Conservation (phyloP, 23 red algal genomes). For the Gracilaria gracilis region DNA sequence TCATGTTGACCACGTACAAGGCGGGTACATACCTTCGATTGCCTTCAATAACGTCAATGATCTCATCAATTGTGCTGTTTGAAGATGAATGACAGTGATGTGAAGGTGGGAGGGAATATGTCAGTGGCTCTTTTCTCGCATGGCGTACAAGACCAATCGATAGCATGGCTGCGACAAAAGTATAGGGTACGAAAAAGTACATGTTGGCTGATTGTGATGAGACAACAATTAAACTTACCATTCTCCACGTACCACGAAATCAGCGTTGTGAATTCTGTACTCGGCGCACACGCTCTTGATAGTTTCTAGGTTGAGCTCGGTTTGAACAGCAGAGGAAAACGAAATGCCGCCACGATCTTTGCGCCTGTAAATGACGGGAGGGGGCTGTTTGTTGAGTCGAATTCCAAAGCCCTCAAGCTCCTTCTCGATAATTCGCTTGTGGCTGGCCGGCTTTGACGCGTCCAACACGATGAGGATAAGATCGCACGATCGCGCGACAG, state of each 20-base stretch:
- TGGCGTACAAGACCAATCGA: neutral
- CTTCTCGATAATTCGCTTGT: conserved; percentile 91
- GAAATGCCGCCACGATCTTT: conserved; percentile 96
- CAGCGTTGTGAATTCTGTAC: conserved; percentile 96
- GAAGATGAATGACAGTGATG: neutral
- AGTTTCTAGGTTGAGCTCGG: conserved; percentile 69
- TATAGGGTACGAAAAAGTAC: neutral
- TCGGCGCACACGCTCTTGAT: conserved; percentile 87
- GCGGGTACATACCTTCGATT: conserved; percentile 94
- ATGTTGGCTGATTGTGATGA: neutral
- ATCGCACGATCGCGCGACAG: conserved; percentile 94
- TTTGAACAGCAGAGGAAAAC: conserved; percentile 86
- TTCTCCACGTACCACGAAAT: conserved; percentile 72
- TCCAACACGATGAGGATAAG: conserved; percentile 95
- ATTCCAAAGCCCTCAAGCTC: conserved; percentile 98
- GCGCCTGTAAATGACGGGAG: conserved; percentile 70
- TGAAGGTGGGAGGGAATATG: neutral
- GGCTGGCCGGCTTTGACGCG: conserved; percentile 85
- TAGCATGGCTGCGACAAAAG: neutral
- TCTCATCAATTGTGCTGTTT: conserved; percentile 89
- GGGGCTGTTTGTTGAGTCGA: conserved; percentile 93
- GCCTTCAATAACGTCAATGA: conserved; percentile 98
- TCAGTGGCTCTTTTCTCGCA: neutral
- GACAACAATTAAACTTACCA: conserved; percentile 55
- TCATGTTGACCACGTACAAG: conserved; percentile 95